phyloP scores from a whole-genome alignment of 2,329 filamentous ascomycete species.

The Delphinella strobiligena region DNA sequence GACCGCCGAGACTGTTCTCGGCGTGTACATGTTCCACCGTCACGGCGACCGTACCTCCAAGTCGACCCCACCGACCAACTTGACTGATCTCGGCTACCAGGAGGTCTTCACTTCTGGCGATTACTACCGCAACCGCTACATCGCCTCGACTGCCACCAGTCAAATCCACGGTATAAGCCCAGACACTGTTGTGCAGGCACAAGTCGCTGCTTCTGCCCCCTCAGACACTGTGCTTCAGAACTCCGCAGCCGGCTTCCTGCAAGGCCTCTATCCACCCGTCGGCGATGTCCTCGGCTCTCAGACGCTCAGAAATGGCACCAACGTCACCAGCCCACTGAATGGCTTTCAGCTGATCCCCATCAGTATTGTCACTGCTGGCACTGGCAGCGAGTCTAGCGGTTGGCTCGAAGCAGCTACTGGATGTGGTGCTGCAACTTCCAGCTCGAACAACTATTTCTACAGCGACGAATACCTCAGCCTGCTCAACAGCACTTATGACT shows the following conservation, averaged over 20 bases:
- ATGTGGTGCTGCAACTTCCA: slow-evolving; percentile 43
- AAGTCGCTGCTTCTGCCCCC: slow-evolving; percentile 62
- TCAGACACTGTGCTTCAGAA: slow-evolving; percentile 64
- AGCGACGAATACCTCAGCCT: slow-evolving; percentile 38
- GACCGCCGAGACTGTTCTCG: slow-evolving; percentile 56
- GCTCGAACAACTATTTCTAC: slow-evolving; percentile 47
- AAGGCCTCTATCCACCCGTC: slow-evolving; percentile 76
- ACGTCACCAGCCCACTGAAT: slow-evolving; percentile 54
- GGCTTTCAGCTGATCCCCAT: slow-evolving; percentile 81
- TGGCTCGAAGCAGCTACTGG: slow-evolving; percentile 48
- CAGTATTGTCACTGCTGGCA: slow-evolving; percentile 44
- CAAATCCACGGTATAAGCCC: slow-evolving; percentile 56
- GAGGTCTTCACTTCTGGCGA: slow-evolving; percentile 61
- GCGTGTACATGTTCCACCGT: slow-evolving; percentile 76
- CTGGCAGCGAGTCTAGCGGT: slow-evolving; percentile 26
- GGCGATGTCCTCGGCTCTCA: slow-evolving; percentile 39
- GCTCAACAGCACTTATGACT: slow-evolving; percentile 36
- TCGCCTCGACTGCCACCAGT: slow-evolving; percentile 45
- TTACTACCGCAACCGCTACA: slow-evolving; percentile 68
- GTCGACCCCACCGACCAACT: slow-evolving; percentile 52
- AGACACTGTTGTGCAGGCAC: slow-evolving; percentile 53
- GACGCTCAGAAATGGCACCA: slow-evolving; percentile 58
- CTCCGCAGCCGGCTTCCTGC: slow-evolving; percentile 68
- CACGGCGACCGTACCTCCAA: slow-evolving; percentile 85
- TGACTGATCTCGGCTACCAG: slow-evolving; percentile 70